These are phyloP conservation scores for Talaromyces sp. DNA, from an alignment of 2,329 filamentous ascomycete species.

Conservation along the genomic window DNA sequence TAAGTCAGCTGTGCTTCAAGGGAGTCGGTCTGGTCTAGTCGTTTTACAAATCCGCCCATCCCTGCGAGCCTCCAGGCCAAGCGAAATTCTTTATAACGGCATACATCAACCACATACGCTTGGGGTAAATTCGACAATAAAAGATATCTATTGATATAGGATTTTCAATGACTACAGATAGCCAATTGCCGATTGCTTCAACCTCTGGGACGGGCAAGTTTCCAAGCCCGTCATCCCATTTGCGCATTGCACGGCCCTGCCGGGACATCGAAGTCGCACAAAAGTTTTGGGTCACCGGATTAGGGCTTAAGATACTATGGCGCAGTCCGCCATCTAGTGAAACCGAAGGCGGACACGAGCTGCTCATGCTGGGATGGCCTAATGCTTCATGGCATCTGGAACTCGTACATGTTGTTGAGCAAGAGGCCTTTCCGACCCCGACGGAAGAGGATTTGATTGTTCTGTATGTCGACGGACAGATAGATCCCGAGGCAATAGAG, in stretches of 20 bases:
- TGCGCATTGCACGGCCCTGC: neutral
- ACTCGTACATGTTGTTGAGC: constrained; percentile 36
- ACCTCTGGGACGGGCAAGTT: neutral
- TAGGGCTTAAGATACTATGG: neutral
- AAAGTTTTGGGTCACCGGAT: neutral
- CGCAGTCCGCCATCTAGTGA: constrained; percentile 2
- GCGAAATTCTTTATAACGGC: neutral
- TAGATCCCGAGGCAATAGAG: neutral
- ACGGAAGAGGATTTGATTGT: constrained; percentile 39
- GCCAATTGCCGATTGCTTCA: neutral
- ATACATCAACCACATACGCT: neutral
- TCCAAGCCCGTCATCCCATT: neutral
- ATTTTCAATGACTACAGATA: neutral
- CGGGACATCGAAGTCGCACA: neutral
- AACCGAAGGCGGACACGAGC: constrained; percentile 34
- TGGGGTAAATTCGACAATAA: neutral
- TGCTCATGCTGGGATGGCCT: constrained; percentile 43
- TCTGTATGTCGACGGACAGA: neutral
- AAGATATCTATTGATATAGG: neutral
- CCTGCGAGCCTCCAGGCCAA: neutral
- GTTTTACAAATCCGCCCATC: neutral
- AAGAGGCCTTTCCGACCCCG: constrained; percentile 29
- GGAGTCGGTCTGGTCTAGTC: no score
- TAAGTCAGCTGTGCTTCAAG: no score
- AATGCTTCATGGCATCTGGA: constrained; percentile 44